Evolutionary conservation across 768 basidiomycete species (phyloP).

Genomic region (Pholiota molesta): DNA sequence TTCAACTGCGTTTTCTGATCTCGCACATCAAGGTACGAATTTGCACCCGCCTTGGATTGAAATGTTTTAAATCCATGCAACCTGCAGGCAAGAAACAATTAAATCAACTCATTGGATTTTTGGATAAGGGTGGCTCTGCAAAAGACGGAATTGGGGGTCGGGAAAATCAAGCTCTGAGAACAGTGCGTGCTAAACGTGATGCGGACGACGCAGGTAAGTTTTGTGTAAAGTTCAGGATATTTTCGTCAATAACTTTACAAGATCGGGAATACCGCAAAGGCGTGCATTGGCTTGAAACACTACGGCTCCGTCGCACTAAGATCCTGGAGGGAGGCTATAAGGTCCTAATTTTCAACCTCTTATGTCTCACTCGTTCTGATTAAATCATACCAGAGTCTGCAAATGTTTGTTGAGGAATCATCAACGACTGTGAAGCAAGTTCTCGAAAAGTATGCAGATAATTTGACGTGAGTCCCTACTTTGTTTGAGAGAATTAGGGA

Average conservation of each 20-base stretch:
- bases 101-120: conserved; percentile 82
- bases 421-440: conserved; percentile 63
- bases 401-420: conserved; percentile 77
- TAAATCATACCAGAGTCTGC: conserved; percentile 61
- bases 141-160: conserved; percentile 64
- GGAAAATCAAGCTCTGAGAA: conserved; percentile 69
- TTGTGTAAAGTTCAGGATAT: not conserved
- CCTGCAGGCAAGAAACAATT: conserved; percentile 78
- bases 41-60: not conserved
- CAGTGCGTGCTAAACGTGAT: conserved; percentile 84
- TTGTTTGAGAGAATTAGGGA: not conserved
- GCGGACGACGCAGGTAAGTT: conserved; percentile 84
- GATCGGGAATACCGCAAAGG: conserved; percentile 91
- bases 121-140: conserved; percentile 73
- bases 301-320: conserved; percentile 80
- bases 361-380: not conserved
- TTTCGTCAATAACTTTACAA: conserved; percentile 26
- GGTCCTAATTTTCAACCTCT: conserved; percentile 40
- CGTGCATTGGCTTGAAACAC: conserved; percentile 91
- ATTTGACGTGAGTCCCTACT: conserved; percentile 61
- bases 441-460: conserved; percentile 77
- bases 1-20: conserved; percentile 82
- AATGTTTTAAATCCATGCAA: conserved; percentile 8
- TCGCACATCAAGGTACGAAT: conserved; percentile 78
- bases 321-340: conserved; percentile 82